Evolutionary conservation across 306 rosid species (phyloP).

Genomic region (Styphnolobium japonicum): DNA sequence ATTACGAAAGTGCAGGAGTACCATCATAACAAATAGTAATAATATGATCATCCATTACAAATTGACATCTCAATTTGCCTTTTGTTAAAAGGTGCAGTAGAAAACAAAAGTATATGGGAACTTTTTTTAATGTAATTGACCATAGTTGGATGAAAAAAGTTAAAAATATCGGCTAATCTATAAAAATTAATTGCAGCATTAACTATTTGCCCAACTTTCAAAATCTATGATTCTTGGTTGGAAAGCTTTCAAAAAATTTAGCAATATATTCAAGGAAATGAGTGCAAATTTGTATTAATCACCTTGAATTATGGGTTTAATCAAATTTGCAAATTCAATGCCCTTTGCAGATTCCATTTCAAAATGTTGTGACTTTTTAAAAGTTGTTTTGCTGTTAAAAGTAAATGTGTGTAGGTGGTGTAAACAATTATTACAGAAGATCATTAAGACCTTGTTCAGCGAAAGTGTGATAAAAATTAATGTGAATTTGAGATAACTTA

Average conservation of each 20-base stretch:
- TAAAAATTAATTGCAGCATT: not conserved
- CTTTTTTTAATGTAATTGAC: no score
- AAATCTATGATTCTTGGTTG: not conserved
- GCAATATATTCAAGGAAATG: no score
- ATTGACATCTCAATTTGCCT: slow-evolving; percentile 8
- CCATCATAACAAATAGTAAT: slow-evolving; percentile 9
- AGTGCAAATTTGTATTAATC: no score
- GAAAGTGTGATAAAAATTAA: not conserved
- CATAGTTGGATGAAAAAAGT: no score
- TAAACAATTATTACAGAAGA: not conserved
- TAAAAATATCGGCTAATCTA: not conserved
- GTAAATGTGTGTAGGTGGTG: no score
- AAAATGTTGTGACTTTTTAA: not conserved
- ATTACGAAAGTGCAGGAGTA: not conserved
- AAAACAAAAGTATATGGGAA: not conserved
- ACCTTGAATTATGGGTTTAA: no score
- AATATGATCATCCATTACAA: slow-evolving; percentile 3
- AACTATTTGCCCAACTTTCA: not conserved
- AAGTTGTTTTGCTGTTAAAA: not conserved
- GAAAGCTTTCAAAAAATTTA: no score
- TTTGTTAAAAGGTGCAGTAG: not conserved
- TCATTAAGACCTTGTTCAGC: not conserved
- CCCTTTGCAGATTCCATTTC: not conserved
- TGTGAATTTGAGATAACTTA: no score
- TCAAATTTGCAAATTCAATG: no score